Percentiles rank a stretch among this genome's conserved stretches.
phyloP scores from a whole-genome alignment of 1,284 basidiomycete species.

The Blastosporella zonata region DNA sequence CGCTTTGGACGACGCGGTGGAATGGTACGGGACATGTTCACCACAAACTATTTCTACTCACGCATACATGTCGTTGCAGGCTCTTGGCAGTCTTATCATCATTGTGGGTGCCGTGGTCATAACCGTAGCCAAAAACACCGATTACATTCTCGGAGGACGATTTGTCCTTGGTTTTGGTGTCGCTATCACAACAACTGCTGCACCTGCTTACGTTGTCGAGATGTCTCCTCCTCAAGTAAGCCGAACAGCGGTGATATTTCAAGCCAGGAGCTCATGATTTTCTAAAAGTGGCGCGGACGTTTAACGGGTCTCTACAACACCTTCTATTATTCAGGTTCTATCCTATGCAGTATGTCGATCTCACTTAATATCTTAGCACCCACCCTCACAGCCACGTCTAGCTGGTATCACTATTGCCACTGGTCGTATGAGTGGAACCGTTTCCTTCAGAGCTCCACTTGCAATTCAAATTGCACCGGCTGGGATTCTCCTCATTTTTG shows the following conservation, averaged over 20 bases:
- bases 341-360: constrained; percentile 33
- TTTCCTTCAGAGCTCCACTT: constrained; percentile 48
- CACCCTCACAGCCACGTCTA: constrained; percentile 14
- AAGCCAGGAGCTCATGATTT: not conserved
- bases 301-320: constrained; percentile 47
- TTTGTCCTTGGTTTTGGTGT: constrained; percentile 53
- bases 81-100: constrained; percentile 43
- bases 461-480: constrained; percentile 54
- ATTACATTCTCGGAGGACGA: constrained; percentile 43
- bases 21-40: constrained; percentile 36
- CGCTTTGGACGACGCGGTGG: constrained; percentile 48
- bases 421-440: constrained; percentile 35
- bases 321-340: constrained; percentile 44
- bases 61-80: constrained; percentile 25
- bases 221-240: constrained; percentile 55
- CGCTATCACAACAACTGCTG: constrained; percentile 46
- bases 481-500: constrained; percentile 38
- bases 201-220: constrained; percentile 48
- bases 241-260: not conserved
- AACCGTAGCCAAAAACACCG: constrained; percentile 37
- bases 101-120: constrained; percentile 43
- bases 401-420: constrained; percentile 48
- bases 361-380: constrained; percentile 10
- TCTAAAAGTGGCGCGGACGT: constrained; percentile 53
- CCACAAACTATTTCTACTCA: not conserved